Conservation (phyloP, 495 filamentous ascomycete species). For the Aspergillus bertholletiae region DNA sequence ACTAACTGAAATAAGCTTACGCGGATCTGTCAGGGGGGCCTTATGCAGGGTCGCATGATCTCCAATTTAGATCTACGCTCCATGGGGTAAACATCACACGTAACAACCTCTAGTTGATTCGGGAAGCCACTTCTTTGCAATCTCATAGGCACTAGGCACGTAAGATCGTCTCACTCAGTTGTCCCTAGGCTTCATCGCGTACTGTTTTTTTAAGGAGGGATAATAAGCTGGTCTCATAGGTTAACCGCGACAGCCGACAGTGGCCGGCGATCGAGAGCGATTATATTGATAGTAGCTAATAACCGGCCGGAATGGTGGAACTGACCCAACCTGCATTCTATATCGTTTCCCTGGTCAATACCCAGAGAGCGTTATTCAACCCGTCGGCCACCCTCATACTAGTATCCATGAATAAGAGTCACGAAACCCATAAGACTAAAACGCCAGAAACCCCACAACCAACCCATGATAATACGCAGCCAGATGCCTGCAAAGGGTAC, state of each 20-base stretch:
- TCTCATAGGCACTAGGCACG: too few species aligned
- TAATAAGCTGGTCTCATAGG: slow-evolving; percentile 7
- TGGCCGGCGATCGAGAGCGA: slow-evolving; percentile 19
- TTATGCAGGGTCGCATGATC: slow-evolving; percentile 4
- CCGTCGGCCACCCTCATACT: slow-evolving; percentile 22
- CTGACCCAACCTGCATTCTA: slow-evolving; percentile 21
- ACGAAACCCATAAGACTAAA: slow-evolving; percentile 31
- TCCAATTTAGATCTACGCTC: slow-evolving; percentile 2
- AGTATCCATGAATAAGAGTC: slow-evolving; percentile 24
- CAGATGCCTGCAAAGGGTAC: slow-evolving; percentile 38
- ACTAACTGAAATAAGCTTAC: slow-evolving; percentile 6
- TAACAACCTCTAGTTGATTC: background rate
- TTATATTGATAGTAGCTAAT: slow-evolving; percentile 24
- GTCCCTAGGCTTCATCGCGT: background rate
- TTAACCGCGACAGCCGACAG: slow-evolving; percentile 15
- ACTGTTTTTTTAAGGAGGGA: background rate
- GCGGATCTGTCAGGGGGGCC: slow-evolving; percentile 1
- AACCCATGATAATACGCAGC: slow-evolving; percentile 39
- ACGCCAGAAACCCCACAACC: slow-evolving; percentile 47
- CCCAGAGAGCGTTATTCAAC: slow-evolving; percentile 20
- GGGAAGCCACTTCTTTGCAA: background rate
- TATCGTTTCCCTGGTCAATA: slow-evolving; percentile 15
- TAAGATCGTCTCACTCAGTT: too few species aligned
- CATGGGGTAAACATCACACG: background rate
- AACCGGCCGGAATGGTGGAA: slow-evolving; percentile 15